Conservation (phyloP, 768 basidiomycete species). For the Xerocomellus amylosporus region DNA sequence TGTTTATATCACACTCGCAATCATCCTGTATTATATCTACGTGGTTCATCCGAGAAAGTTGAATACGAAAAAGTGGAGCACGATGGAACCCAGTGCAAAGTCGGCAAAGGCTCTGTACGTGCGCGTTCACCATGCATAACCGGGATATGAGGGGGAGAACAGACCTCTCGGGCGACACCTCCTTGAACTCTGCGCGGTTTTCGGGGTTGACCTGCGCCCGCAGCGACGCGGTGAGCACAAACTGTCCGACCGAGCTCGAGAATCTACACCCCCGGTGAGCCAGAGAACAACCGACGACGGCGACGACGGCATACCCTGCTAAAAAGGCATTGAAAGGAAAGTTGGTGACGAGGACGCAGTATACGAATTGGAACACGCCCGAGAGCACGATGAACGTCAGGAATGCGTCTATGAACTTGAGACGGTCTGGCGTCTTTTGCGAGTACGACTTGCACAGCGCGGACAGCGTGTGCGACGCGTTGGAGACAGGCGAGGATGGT, state of each 20-base stretch:
- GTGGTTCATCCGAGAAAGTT: constrained; percentile 84
- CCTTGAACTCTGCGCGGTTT: constrained; percentile 80
- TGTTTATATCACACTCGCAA: too few species aligned
- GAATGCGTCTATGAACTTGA: constrained; percentile 94
- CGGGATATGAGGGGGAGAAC: constrained; percentile 22
- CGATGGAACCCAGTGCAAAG: constrained; percentile 90
- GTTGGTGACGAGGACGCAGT: constrained; percentile 87
- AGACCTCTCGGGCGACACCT: constrained; percentile 90
- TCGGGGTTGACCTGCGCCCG: constrained; percentile 89
- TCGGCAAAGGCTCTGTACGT: constrained; percentile 88
- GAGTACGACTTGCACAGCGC: constrained; percentile 77
- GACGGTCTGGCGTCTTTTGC: constrained; percentile 71
- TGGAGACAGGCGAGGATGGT: constrained; percentile 11
- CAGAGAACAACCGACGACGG: not conserved
- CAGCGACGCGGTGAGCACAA: constrained; percentile 90
- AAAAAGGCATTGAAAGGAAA: constrained; percentile 98
- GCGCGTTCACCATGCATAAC: not conserved
- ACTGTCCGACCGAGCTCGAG: constrained; percentile 91
- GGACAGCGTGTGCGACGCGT: constrained; percentile 37
- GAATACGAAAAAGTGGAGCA: constrained; percentile 97
- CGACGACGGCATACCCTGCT: constrained; percentile 81
- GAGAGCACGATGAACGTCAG: constrained; percentile 89
- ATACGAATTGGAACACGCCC: constrained; percentile 86
- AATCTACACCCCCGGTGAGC: constrained; percentile 57
- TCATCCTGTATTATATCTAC: constrained; percentile 11